phyloP scores from a whole-genome alignment of 78 protist genomes.

The Dictyostelium capitatum region DNA sequence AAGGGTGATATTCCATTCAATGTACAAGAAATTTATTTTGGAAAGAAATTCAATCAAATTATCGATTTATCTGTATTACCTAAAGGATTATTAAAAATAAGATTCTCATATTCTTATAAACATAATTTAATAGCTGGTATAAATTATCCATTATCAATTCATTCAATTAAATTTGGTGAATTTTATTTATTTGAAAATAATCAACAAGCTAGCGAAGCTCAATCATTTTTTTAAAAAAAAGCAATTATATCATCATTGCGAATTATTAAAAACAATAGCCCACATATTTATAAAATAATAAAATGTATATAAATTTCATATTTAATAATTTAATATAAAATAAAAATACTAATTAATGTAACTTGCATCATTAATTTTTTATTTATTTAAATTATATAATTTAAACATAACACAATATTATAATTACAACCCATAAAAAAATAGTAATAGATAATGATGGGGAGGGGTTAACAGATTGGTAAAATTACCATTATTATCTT shows the following conservation, averaged over 20 bases:
- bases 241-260: background rate
- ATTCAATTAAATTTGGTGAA: slow-evolving; percentile 3
- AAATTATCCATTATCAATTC: background rate
- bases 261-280: too few species aligned
- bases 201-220: background rate
- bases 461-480: background rate
- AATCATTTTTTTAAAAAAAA: background rate
- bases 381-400: background rate
- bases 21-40: background rate
- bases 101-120: background rate
- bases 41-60: background rate
- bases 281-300: too few species aligned
- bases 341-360: background rate
- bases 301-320: too few species aligned
- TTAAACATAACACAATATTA: background rate
- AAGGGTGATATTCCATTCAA: background rate
- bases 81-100: background rate
- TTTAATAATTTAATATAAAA: too few species aligned
- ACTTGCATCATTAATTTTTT: background rate
- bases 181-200: background rate
- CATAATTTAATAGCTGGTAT: background rate
- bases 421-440: background rate
- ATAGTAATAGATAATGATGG: background rate
- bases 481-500: background rate
- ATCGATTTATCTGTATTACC: background rate